Evolutionary conservation across 371 early-diverging fungal species (phyloP), one percentile per base, ranked within the genome.

Genomic region (Coemansia linderi): DNA sequence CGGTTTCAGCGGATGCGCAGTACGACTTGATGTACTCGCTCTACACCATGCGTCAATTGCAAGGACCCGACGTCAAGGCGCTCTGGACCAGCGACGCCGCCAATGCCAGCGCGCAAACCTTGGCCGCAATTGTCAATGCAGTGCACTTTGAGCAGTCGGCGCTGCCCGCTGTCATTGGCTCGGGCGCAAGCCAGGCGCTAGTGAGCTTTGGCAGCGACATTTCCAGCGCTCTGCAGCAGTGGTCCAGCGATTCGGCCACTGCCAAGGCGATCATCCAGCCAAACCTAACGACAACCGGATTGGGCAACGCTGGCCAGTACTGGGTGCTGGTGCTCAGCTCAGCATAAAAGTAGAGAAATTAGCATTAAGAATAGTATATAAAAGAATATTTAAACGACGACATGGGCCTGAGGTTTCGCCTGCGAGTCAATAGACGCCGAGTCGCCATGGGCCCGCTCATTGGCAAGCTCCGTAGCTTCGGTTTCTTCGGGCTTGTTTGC

Each of bases 11-110:
- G 36, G 65, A 65, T 33, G 13, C 37, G 10, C 57, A 65, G 58
- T 65, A 65, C 44, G 65, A 65, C 7, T 58, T 65, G 3, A 0
- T 58, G 13, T 56, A 41, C 17, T 33, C 52, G 29, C 43, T 65
- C 2, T 43, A 31, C 59, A 19, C 36, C 4, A 40, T 58, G 58
- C 65, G 58, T 40, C 36, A 38, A 19, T 7, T 43, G 15, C 58
- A 65, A 33, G 58, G 65, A 15, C 12, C 58, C 10, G 37, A 29
- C 4, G 43, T 40, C 29, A 37, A 56, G 33, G 39, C 65, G 2
- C 44, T 65, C 8, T 65, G 54, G 65, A 7, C 41, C 0, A 39
- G 36, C n/a, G 40, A 36, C 4, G 43, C 6, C 6, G 54, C 58
- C 24, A 65, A 43, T 27, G 31, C 24, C 15, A 31, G 19, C 4